Base-by-base conservation (phyloP, 1,284 basidiomycete genomes). In the Austropuccinia psidii region DNA sequence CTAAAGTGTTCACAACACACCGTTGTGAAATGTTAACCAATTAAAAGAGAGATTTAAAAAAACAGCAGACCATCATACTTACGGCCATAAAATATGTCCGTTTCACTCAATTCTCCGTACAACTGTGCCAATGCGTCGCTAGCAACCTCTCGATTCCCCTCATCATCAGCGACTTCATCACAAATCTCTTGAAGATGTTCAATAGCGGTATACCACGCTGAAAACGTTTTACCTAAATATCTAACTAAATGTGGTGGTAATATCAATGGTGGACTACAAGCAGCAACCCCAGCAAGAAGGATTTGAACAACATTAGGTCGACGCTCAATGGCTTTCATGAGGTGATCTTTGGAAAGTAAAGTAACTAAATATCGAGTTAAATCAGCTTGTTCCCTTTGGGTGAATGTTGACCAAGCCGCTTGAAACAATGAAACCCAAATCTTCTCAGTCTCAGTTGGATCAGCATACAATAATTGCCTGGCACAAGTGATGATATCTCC, bases 301-400 rank as follows among this genome's bases (percentile, higher is more conserved):
- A 92, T 93, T 81, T 98, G 91, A 67, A 98, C 87, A 74, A 97
- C 87, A 79, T 98, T 99, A 15, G 95, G 95, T n/a, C 93, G 88
- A 77, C 90, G 82, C 72, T 94, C 89, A 24, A 89, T 86, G 82
- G 98, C 94, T 78, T 88, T 89, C 77, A 89, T 85, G 79, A 97
- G 91, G 80, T 93, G 94, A 76, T 98, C 95, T 80, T 93, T 94
- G 81, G 91, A 90, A 70, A 98, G 85, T 45, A 98, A 85, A 75
- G 88, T 88, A 79, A 96, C 90, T 84, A 95, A 89, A 79, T 94
- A 90, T 70, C 91, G 87, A 1, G 92, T 92, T 73, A 95, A 85
- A 72, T 98, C 91, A 5, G 85, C 85, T 81, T 98, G 96, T 78
- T 97, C 92, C 77, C 89, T 85, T 75, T 93, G 86, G 7, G 88